phyloP scores from a whole-genome alignment of 768 basidiomycete species.

The Leucogyrophana mollusca region DNA sequence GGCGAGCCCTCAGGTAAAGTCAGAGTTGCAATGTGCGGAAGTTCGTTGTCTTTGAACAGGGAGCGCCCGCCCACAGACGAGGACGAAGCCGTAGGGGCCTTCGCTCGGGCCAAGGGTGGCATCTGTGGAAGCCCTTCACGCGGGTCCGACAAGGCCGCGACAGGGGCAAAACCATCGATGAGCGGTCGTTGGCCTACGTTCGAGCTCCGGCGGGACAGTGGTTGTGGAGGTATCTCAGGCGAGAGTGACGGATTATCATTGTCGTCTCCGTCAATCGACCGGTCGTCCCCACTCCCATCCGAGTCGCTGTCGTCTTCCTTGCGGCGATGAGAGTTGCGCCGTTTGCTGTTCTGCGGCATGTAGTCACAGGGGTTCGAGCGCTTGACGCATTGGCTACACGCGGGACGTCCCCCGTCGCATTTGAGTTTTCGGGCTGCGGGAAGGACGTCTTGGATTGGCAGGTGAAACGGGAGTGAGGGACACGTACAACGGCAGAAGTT shows the following conservation, averaged over 20 bases:
- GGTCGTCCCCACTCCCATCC: slow-evolving; percentile 64
- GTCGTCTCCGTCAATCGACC: slow-evolving; percentile 48
- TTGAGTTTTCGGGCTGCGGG: slow-evolving; percentile 78
- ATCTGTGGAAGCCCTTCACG: slow-evolving; percentile 41
- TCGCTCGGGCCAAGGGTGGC: slow-evolving; percentile 32
- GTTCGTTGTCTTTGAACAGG: slow-evolving; percentile 58
- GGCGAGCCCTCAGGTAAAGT: slow-evolving; percentile 58
- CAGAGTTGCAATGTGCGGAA: slow-evolving; percentile 72
- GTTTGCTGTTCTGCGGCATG: slow-evolving; percentile 68
- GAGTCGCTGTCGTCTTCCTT: slow-evolving; percentile 57
- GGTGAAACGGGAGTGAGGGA: slow-evolving; percentile 8
- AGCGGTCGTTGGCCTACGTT: slow-evolving; percentile 32
- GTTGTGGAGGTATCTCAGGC: slow-evolving; percentile 44
- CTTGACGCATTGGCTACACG: slow-evolving; percentile 80
- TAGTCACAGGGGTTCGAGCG: slow-evolving; percentile 80
- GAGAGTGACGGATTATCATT: slow-evolving; percentile 50
- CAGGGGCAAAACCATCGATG: slow-evolving; percentile 26
- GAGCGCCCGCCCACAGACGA: slow-evolving; percentile 34
- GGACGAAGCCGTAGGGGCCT: slow-evolving; percentile 21
- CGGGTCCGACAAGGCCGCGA: slow-evolving; percentile 39
- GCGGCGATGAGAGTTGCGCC: slow-evolving; percentile 63
- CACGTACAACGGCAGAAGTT: slow-evolving; percentile 87
- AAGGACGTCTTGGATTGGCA: slow-evolving; percentile 15
- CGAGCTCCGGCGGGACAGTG: slow-evolving; percentile 44
- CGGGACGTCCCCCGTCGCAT: slow-evolving; percentile 83